Conservation (phyloP, 257 asterid species). For the Nyctanthes arbortristis region DNA sequence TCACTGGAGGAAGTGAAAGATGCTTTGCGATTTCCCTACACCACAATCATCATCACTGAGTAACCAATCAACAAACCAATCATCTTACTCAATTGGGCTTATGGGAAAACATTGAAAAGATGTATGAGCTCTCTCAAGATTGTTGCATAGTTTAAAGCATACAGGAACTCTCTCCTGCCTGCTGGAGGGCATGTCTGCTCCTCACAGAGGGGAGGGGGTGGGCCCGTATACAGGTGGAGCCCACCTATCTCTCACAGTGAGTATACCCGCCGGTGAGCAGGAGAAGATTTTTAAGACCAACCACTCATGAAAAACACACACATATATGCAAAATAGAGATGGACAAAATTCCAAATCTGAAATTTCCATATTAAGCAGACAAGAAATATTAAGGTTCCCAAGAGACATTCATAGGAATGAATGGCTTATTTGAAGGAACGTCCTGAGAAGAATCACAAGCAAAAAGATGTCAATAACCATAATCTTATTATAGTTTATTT, state of each 20-base stretch:
- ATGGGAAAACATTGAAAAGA: neutral
- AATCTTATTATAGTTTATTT: neutral
- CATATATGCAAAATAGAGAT: neutral
- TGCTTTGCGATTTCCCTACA: constrained; percentile 93
- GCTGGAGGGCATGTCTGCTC: too few species aligned
- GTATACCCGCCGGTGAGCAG: too few species aligned
- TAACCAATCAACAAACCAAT: too few species aligned
- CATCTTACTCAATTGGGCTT: neutral
- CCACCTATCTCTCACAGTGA: too few species aligned
- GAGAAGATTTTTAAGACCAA: too few species aligned
- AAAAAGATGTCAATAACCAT: neutral
- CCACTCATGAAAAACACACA: neutral
- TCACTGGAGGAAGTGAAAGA: constrained; percentile 94
- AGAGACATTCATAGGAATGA: too few species aligned
- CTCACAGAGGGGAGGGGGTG: too few species aligned
- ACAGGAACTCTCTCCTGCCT: too few species aligned
- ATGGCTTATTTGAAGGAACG: neutral
- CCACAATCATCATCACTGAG: neutral
- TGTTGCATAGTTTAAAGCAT: neutral
- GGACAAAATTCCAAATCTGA: neutral
- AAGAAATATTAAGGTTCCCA: neutral
- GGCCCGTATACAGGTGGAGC: too few species aligned
- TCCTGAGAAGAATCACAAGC: neutral
- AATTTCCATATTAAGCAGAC: neutral
- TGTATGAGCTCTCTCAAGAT: neutral